Evolutionary conservation across 1,139 yeast species (phyloP).

Genomic region (Yamadazyma epiphylla): DNA sequence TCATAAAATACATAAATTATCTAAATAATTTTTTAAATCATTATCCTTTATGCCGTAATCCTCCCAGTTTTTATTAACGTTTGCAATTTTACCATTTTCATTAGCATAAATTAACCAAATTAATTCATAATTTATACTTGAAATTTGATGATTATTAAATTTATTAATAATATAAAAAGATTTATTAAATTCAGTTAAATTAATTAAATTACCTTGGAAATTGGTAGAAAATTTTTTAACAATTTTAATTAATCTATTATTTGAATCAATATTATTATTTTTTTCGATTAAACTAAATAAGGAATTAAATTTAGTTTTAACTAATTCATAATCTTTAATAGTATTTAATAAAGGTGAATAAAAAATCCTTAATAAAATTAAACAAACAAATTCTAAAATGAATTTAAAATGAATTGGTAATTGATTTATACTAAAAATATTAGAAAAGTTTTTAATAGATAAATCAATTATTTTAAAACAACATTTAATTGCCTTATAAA

Average conservation of each 20-base stretch:
- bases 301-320: conserved; percentile 27
- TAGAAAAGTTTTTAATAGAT: conserved; percentile 19
- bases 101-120: conserved; percentile 37
- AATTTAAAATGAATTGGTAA: conserved; percentile 41
- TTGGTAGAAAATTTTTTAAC: conserved; percentile 27
- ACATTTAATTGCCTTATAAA: conserved; percentile 27
- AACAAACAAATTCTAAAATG: conserved; percentile 32
- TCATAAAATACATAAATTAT: conserved; percentile 8
- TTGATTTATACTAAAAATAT: conserved; percentile 23
- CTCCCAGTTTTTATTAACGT: conserved; percentile 23
- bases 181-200: conserved; percentile 8
- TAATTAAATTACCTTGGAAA: conserved; percentile 9
- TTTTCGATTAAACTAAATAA: conserved; percentile 21
- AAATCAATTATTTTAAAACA: conserved; percentile 27
- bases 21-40: conserved; percentile 20
- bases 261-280: conserved; percentile 16
- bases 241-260: conserved; percentile 26
- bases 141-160: conserved; percentile 37
- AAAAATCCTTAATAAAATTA: conserved; percentile 31
- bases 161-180: conserved; percentile 30
- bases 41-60: conserved; percentile 24
- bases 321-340: conserved; percentile 25
- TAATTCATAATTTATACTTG: conserved; percentile 39
- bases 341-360: conserved; percentile 34
- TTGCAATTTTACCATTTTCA: conserved; percentile 11